These are phyloP conservation scores for Podaxis carcinomalis DNA, from an alignment of 768 basidiomycete species.

Conservation along the genomic window DNA sequence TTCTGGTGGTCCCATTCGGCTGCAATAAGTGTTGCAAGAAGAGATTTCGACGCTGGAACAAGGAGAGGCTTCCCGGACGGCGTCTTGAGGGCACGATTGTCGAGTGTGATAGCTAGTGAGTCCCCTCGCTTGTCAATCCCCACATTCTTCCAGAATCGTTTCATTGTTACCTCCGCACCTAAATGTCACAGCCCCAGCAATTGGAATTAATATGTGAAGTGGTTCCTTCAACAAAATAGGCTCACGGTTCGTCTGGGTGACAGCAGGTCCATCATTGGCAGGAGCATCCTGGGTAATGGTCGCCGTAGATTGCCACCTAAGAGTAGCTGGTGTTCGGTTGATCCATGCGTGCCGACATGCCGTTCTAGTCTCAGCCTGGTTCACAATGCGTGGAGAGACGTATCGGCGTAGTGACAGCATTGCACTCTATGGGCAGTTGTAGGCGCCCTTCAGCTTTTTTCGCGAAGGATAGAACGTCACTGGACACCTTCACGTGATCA, in stretches of 20 bases:
- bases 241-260: slow-evolving; percentile 66
- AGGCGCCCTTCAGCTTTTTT: not conserved
- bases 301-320: slow-evolving; percentile 22
- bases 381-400: slow-evolving; percentile 6
- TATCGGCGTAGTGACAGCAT: slow-evolving; percentile 16
- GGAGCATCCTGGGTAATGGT: slow-evolving; percentile 11
- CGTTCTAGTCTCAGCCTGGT: not conserved
- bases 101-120: slow-evolving; percentile 64
- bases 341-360: not conserved
- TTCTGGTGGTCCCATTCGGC: slow-evolving; percentile 97
- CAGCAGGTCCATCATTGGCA: slow-evolving; percentile 35
- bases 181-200: not conserved
- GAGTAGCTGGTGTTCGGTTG: not conserved
- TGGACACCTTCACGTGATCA: not conserved
- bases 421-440: not conserved
- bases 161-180: slow-evolving; percentile 86
- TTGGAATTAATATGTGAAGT: not conserved
- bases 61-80: slow-evolving; percentile 75
- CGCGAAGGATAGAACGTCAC: not conserved
- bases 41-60: slow-evolving; percentile 62
- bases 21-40: slow-evolving; percentile 83
- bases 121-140: slow-evolving; percentile 57
- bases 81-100: slow-evolving; percentile 83
- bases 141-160: slow-evolving; percentile 95
- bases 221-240: not conserved